Percentiles rank a stretch among this genome's conserved stretches.
Evolutionary conservation across 108 stramenopile species (phyloP).

Genomic region (Mediolabrus comicus): DNA sequence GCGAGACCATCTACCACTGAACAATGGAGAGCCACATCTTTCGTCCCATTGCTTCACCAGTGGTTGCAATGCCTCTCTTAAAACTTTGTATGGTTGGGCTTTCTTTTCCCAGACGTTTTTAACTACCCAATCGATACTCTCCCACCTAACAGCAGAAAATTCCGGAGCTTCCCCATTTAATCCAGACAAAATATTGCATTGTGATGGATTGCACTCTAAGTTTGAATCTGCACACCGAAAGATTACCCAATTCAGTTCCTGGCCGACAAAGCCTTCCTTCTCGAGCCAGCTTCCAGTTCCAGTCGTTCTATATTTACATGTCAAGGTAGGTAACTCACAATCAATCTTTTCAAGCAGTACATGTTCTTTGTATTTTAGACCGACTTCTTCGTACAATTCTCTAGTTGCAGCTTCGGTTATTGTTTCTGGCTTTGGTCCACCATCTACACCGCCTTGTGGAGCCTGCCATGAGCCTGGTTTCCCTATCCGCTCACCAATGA

Average conservation of each 20-base stretch:
- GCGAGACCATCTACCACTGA: conserved; percentile 47
- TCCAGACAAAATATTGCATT: conserved; percentile 31
- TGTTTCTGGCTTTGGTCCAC: conserved; percentile 28
- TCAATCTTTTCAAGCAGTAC: conserved; percentile 32
- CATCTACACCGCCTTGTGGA: conserved; percentile 59
- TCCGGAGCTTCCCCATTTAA: conserved; percentile 46
- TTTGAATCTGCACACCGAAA: conserved; percentile 47
- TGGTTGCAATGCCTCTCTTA: conserved; percentile 5
- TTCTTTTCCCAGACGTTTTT: conserved; percentile 51
- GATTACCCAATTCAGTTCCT: conserved; percentile 54
- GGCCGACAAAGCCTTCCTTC: conserved; percentile 44
- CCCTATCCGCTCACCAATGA: conserved; percentile 46
- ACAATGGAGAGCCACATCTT: conserved; percentile 17
- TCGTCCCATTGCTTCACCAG: conserved; percentile 37
- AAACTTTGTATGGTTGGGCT: conserved; percentile 31
- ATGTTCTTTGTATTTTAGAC: conserved; percentile 33
- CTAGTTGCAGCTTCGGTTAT: conserved; percentile 42
- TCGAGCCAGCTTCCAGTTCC: conserved; percentile 54
- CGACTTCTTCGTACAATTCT: conserved; percentile 54
- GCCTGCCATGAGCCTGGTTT: conserved; percentile 44
- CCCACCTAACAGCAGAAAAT: conserved; percentile 47
- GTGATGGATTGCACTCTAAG: conserved; percentile 40
- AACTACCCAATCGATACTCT: conserved; percentile 32
- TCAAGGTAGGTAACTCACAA: neutral
- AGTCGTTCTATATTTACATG: conserved; percentile 33